These are phyloP conservation scores for Huntiella decipiens DNA, from an alignment of 2,329 filamentous ascomycete species.

Conservation along the genomic window DNA sequence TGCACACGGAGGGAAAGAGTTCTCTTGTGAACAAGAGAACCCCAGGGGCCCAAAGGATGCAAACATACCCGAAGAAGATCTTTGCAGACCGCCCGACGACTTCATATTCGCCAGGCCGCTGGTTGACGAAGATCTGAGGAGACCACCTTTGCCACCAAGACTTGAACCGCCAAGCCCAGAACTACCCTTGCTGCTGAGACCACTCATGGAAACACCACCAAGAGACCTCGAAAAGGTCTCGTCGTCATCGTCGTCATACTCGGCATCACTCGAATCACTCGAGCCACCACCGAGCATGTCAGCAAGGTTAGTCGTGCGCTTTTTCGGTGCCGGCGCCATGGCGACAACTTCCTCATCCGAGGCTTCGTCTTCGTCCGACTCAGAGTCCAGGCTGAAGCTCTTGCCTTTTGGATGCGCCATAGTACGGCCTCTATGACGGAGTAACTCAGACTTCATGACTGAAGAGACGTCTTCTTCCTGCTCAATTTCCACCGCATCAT, in stretches of 20 bases:
- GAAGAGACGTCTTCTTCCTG: conserved; percentile 7
- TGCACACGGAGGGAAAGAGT: no score
- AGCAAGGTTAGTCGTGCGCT: no score
- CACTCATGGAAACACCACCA: conserved; percentile 3
- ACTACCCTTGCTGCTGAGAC: not conserved
- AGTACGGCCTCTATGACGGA: conserved; percentile 1
- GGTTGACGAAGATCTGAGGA: conserved; percentile 31
- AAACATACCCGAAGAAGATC: conserved; percentile 68
- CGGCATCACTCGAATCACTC: not conserved
- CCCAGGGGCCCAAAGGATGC: no score
- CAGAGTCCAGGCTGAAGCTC: conserved; percentile 12
- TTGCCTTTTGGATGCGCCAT: conserved; percentile 12
- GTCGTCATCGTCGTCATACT: conserved; percentile 17
- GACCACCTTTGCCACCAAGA: conserved; percentile 13
- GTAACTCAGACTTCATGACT: conserved; percentile 10
- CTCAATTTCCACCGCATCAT: conserved; percentile 24
- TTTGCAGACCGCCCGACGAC: conserved; percentile 43
- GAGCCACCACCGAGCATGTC: not conserved
- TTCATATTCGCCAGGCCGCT: conserved; percentile 25
- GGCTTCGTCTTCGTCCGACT: conserved; percentile 5
- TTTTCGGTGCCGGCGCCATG: not conserved
- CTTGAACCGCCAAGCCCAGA: not conserved
- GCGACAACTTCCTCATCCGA: conserved; percentile 1
- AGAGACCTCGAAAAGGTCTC: conserved; percentile 6
- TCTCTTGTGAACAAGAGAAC: no score